These are phyloP conservation scores for Cryphonectria carpinicola DNA, from an alignment of 2,329 filamentous ascomycete genomes.

Conservation along the genomic window DNA sequence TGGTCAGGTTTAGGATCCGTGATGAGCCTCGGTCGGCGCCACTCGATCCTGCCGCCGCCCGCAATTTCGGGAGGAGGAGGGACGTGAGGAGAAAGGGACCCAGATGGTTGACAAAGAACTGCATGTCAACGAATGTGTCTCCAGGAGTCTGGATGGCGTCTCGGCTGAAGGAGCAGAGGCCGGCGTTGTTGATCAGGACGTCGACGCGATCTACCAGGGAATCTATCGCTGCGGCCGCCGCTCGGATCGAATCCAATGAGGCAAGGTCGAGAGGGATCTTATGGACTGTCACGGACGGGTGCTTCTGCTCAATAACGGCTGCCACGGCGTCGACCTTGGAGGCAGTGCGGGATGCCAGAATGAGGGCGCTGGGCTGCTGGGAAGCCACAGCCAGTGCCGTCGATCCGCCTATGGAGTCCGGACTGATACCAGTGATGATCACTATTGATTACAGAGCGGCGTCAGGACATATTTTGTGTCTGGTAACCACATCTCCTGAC, in stretches of 20 bases:
- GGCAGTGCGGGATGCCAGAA: constrained; percentile 50
- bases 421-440: constrained; percentile 48
- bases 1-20: constrained; percentile 47
- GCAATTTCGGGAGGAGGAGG: constrained; percentile 48
- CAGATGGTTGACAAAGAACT: constrained; percentile 52
- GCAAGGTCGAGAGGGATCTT: constrained; percentile 43
- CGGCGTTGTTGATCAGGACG: constrained; percentile 29
- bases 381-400: constrained; percentile 50
- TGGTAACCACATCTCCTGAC: too few species aligned
- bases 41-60: constrained; percentile 36
- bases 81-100: constrained; percentile 53
- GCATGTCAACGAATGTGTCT: constrained; percentile 35
- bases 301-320: constrained; percentile 40
- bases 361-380: constrained; percentile 46
- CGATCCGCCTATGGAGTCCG: constrained; percentile 45
- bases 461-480: not conserved
- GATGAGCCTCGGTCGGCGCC: constrained; percentile 29
- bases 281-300: constrained; percentile 42
- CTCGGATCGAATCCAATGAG: constrained; percentile 42
- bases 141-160: constrained; percentile 24
- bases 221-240: constrained; percentile 41
- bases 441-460: constrained; percentile 40
- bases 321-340: constrained; percentile 47
- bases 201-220: constrained; percentile 41
- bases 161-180: constrained; percentile 13